phyloP scores from a whole-genome alignment of 2,329 filamentous ascomycete genomes.

The Aspergillus eucalypticola region DNA sequence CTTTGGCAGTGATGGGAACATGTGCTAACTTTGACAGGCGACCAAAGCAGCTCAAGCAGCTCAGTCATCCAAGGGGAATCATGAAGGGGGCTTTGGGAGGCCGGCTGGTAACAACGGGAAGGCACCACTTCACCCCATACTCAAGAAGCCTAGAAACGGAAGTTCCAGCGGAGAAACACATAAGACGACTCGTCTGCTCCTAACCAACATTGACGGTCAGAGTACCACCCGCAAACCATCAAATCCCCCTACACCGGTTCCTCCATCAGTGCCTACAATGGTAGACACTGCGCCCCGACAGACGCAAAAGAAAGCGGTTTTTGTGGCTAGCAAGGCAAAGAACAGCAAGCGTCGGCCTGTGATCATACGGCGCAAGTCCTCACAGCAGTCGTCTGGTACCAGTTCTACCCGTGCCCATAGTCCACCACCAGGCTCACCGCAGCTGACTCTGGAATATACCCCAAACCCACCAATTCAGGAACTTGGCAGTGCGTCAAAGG shows the following conservation, averaged over 20 bases:
- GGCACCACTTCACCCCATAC: constrained; percentile 36
- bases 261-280: constrained; percentile 11
- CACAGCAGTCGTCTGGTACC: constrained; percentile 30
- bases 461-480: neutral
- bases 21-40: neutral
- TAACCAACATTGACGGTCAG: constrained; percentile 27
- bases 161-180: constrained; percentile 26
- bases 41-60: neutral
- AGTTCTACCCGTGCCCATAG: constrained; percentile 17
- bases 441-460: constrained; percentile 3
- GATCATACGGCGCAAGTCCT: constrained; percentile 38
- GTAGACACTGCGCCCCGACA: constrained; percentile 16
- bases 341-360: constrained; percentile 33
- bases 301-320: constrained; percentile 30
- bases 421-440: constrained; percentile 7
- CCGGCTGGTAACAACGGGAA: neutral
- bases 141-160: constrained; percentile 39
- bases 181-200: constrained; percentile 35
- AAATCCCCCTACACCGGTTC: constrained; percentile 25
- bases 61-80: neutral
- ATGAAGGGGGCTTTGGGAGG: neutral
- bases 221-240: constrained; percentile 30
- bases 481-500: neutral
- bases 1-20: neutral
- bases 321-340: constrained; percentile 31